Conservation (phyloP, 2,329 filamentous ascomycete genomes). For the Aspergillus glaucus region DNA sequence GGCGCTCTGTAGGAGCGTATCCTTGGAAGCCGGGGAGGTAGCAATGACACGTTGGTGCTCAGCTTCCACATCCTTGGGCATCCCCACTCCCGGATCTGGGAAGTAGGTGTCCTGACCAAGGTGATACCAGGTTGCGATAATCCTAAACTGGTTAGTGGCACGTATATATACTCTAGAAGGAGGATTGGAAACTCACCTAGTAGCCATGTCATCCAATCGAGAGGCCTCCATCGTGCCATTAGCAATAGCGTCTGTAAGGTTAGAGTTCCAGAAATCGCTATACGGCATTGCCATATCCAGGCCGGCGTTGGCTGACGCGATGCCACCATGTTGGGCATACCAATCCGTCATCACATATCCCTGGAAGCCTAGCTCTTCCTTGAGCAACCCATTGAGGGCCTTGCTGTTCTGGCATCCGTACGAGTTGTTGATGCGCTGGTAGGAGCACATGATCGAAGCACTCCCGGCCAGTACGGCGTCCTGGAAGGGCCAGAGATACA, state of each 20-base stretch:
- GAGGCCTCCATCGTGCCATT: slow-evolving; percentile 54
- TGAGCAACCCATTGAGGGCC: slow-evolving; percentile 67
- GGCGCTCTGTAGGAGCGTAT: slow-evolving; percentile 42
- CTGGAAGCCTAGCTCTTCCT: slow-evolving; percentile 70
- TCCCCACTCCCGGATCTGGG: slow-evolving; percentile 16
- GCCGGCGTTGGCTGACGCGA: slow-evolving; percentile 17
- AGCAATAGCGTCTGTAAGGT: slow-evolving; percentile 51
- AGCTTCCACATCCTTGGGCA: slow-evolving; percentile 11
- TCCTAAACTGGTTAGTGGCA: slow-evolving; percentile 12
- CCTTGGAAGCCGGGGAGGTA: slow-evolving; percentile 33
- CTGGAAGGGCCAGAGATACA: slow-evolving; percentile 61
- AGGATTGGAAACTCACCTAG: slow-evolving; percentile 15
- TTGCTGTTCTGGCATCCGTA: slow-evolving; percentile 76
- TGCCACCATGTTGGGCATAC: slow-evolving; percentile 61
- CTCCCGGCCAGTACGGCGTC: slow-evolving; percentile 54
- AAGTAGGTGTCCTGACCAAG: slow-evolving; percentile 13
- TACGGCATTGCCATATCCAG: slow-evolving; percentile 21
- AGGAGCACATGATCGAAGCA: slow-evolving; percentile 55
- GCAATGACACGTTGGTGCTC: slow-evolving; percentile 39
- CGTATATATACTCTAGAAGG: background rate
- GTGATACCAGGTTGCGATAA: slow-evolving; percentile 44
- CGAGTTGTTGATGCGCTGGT: slow-evolving; percentile 66
- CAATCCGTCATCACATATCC: slow-evolving; percentile 74
- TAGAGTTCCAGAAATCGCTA: slow-evolving; percentile 13
- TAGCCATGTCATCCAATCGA: slow-evolving; percentile 57